Evolutionary conservation across 2,329 filamentous ascomycete genomes (phyloP), one percentile per base, ranked within the genome.

Genomic region (Blastomyces emzantsi): DNA sequence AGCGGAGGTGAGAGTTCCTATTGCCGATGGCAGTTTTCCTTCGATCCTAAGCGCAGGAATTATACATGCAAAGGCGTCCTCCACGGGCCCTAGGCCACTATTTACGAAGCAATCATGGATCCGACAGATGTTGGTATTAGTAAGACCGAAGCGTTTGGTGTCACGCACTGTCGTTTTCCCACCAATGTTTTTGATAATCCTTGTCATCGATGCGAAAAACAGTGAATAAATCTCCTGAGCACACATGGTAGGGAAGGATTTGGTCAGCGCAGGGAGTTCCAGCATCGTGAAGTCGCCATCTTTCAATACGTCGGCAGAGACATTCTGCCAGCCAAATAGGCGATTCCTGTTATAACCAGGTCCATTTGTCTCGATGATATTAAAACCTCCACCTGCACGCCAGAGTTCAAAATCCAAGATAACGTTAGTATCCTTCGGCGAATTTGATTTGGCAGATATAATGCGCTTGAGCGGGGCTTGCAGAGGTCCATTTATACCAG

Each of bases 1-100:
- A 39, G 36, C 62, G 11, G 62, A 13, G n/a, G 47, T 13, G 2
- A 64, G 33, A 7, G 1, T 49, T n/a, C 49, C 62, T 25, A 43
- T 11, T n/a, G n/a, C 57, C 17, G 22, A 7, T 55, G 62, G 62
- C 9, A 64, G 57, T n/a, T 65, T 65, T 47, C 39, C 58, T 41
- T 65, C 57, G n/a, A 57, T 45, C 54, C 51, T 63, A 13, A 65
- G 39, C 9, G 67, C 66, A 0, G 73, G 73, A n/a, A 75, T 63
- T 28, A 73, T 70, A 54, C 73, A 75, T 15, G 74, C 47, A 7
- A 75, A 62, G 28, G 71, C 73, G 61, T 75, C 73, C 55, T 74
- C 71, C 8, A 67, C 64, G 2, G 72, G 69, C 0, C 73, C 74
- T 8, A 75, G 49, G 2, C 60, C 49, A 17, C 62, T 62, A 0